These are phyloP conservation scores for Candida gigantensis DNA, from an alignment of 1,139 yeast genomes.

Conservation along the genomic window DNA sequence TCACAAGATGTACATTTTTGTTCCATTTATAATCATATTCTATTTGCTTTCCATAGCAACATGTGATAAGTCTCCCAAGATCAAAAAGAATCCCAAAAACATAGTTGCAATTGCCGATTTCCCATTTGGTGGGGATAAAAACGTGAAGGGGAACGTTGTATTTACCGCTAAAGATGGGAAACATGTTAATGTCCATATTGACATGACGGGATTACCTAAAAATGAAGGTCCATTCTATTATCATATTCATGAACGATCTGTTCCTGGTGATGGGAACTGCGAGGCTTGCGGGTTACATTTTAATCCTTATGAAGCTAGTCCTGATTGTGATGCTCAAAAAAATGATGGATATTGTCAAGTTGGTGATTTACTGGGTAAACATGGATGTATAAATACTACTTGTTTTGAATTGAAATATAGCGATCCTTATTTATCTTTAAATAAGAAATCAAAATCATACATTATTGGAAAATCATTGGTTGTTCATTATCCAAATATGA, in stretches of 20 bases:
- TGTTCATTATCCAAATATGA: slow-evolving; percentile 50
- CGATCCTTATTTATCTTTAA: slow-evolving; percentile 56
- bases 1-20: neutral
- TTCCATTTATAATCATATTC: neutral
- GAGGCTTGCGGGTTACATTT: slow-evolving; percentile 52
- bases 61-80: slow-evolving; percentile 36
- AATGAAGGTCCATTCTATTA: slow-evolving; percentile 60
- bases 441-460: slow-evolving; percentile 46
- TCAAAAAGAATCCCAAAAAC: slow-evolving; percentile 43
- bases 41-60: slow-evolving; percentile 1
- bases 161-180: slow-evolving; percentile 49
- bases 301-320: slow-evolving; percentile 52
- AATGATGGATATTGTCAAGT: slow-evolving; percentile 57
- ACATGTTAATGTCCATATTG: slow-evolving; percentile 58
- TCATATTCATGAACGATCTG: slow-evolving; percentile 55
- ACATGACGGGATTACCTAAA: slow-evolving; percentile 56
- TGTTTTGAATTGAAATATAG: slow-evolving; percentile 53
- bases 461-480: slow-evolving; percentile 55
- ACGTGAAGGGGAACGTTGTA: slow-evolving; percentile 50
- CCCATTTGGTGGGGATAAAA: slow-evolving; percentile 44
- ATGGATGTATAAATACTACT: slow-evolving; percentile 57
- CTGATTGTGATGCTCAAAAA: slow-evolving; percentile 44
- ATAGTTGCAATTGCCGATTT: slow-evolving; percentile 60
- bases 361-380: slow-evolving; percentile 67
- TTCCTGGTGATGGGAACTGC: slow-evolving; percentile 48